A percentile compares a stretch with the other conserved stretches of the same genome.
phyloP scores from a whole-genome alignment of 208 protist genomes.

The Acanthamoeba lenticulata region DNA sequence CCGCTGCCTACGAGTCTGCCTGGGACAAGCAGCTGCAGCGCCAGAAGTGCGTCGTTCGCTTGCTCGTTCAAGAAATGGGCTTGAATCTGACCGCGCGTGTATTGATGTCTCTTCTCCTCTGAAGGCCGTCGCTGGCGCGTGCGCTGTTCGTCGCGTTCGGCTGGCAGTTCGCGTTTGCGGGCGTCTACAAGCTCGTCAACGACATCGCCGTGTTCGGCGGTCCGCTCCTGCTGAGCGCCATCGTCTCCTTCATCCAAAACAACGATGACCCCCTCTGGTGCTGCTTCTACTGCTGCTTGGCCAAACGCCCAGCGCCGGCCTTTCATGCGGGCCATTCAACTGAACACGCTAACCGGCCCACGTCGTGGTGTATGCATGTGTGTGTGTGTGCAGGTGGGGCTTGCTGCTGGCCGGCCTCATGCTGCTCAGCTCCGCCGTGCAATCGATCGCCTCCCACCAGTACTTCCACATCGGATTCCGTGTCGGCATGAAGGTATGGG shows the following conservation, averaged over 20 bases:
- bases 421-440: not conserved
- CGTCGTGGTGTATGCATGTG: not conserved
- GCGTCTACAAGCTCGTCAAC: constrained; percentile 43
- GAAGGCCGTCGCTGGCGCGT: constrained; percentile 1
- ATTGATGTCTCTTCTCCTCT: not conserved
- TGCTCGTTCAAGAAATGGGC: not conserved
- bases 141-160: constrained; percentile 40
- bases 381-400: not conserved
- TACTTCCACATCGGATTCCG: constrained; percentile 63
- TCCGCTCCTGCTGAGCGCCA: constrained; percentile 2
- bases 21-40: constrained; percentile 10
- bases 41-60: not conserved
- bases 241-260: constrained; percentile 36
- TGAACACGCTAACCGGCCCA: not conserved
- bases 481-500: constrained; percentile 47
- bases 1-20: not conserved
- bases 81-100: not conserved
- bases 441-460: constrained; percentile 9
- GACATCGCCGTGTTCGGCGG: constrained; percentile 1
- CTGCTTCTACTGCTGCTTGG: too few relatives aligned
- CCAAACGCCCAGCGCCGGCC: too few relatives aligned
- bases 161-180: not conserved
- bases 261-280: constrained; percentile 22
- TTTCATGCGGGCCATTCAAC: not conserved
- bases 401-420: not conserved